A percentile compares a stretch with the other conserved stretches of the same genome.
These are phyloP conservation scores for Solanum pinnatisectum DNA, from an alignment of 257 asterid genomes.

Conservation along the genomic window DNA sequence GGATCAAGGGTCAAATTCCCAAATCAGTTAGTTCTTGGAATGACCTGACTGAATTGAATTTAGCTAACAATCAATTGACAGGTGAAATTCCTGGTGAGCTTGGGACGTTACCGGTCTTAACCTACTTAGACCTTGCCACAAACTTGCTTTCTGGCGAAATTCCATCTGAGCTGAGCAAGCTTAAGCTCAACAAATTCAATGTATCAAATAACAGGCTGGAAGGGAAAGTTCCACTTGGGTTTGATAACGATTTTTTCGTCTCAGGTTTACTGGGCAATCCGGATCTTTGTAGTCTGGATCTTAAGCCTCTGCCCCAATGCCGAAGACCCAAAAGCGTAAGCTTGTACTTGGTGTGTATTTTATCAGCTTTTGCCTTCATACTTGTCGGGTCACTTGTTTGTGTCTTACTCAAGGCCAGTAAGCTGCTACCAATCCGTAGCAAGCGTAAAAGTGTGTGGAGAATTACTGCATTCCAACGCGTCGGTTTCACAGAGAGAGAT, in stretches of 20 bases:
- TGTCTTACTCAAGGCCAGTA: conserved; percentile 45
- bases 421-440: conserved; percentile 13
- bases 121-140: conserved; percentile 51
- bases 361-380: conserved; percentile 37
- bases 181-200: conserved; percentile 57
- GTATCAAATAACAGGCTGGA: conserved; percentile 67
- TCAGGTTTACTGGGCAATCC: conserved; percentile 57
- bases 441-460: conserved; percentile 40
- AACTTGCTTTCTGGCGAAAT: conserved; percentile 58
- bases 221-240: conserved; percentile 58
- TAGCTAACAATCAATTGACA: conserved; percentile 54
- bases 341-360: conserved; percentile 30
- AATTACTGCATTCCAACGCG: conserved; percentile 50
- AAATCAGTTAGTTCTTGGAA: conserved; percentile 23
- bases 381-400: conserved; percentile 40
- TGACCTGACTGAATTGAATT: conserved; percentile 49
- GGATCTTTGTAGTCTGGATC: conserved; percentile 55
- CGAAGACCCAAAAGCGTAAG: conserved; percentile 32
- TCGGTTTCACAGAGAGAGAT: conserved; percentile 45
- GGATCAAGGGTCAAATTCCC: conserved; percentile 55
- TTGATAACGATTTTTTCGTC: conserved; percentile 24
- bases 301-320: conserved; percentile 48
- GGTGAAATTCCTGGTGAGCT: conserved; percentile 57
- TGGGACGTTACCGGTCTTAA: conserved; percentile 46
- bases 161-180: conserved; percentile 43